phyloP scores from a whole-genome alignment of 139 green algal species.

The Astrephomene gubernaculifera region DNA sequence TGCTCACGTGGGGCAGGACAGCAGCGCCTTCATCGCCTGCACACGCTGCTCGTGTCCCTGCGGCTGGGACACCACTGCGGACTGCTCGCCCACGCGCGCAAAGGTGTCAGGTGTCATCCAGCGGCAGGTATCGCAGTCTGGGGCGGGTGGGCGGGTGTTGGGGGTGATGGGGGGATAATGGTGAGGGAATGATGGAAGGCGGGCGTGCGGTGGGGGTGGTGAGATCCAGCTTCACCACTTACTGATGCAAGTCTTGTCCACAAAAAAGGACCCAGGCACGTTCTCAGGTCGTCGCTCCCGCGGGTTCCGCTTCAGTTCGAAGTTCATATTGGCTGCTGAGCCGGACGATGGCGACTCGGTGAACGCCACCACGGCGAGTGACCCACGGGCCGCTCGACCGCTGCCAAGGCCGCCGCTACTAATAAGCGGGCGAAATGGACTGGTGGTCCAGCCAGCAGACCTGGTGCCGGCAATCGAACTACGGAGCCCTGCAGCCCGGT shows the following conservation, averaged over 20 bases:
- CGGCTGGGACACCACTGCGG: slow-evolving; percentile 75
- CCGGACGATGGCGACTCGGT: too few species aligned
- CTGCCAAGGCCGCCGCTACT: too few species aligned
- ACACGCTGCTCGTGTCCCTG: slow-evolving; percentile 46
- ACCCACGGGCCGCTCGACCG: too few species aligned
- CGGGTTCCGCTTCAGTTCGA: neutral
- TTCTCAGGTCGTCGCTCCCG: slow-evolving; percentile 62
- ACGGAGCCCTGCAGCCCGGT: too few species aligned
- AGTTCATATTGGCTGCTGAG: neutral
- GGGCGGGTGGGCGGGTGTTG: neutral
- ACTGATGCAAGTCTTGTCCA: slow-evolving; percentile 84
- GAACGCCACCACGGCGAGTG: neutral
- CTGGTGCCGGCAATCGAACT: too few species aligned
- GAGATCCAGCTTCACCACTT: neutral
- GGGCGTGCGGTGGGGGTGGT: neutral
- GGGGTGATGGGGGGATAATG: neutral
- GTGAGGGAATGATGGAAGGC: neutral
- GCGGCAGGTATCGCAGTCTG: slow-evolving; percentile 86
- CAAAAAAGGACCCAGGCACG: slow-evolving; percentile 69
- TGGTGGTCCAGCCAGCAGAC: too few species aligned
- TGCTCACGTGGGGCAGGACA: slow-evolving; percentile 86
- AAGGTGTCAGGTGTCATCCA: slow-evolving; percentile 83
- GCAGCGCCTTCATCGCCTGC: slow-evolving; percentile 74
- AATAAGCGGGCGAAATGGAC: too few species aligned
- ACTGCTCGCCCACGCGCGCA: slow-evolving; percentile 47